Evolutionary conservation across 1,284 basidiomycete genomes (phyloP), one percentile per base, ranked within the genome.

Genomic region (Pyrrhoderma lamaoense): DNA sequence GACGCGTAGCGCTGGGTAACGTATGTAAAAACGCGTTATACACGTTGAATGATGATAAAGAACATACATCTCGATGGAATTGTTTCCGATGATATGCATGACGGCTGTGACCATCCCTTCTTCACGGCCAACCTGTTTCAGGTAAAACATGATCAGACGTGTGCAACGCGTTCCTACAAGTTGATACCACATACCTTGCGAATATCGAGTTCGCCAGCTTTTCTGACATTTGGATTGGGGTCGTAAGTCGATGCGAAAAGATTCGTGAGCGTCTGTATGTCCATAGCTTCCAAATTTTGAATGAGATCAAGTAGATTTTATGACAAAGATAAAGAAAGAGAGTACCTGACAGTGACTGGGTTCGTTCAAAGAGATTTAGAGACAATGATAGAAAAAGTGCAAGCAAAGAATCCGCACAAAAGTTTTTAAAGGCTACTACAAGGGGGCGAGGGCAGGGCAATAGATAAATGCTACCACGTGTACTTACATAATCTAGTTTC

Each of bases 201-300:
- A 61, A 93, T 85, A 66, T 92, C 77, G 35, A 92, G 77, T 65
- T 93, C 89, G 38, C 80, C 84, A 37, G 84, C 72, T 61, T 87
- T 89, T 58, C 89, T 83, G 55, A 83, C 77, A 72, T 92, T 92
- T 44, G 89, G 87, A 67, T 92, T 84, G n/a, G 84, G 75, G 61
- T 77, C 86, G 67, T 81, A 83, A 13, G 87, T 89, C 38, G 83
- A 82, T 9, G 85, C 75, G 63, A 91, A 91, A 50, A 92, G 77
- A 59, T 80, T 76, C 5, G 84, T 83, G 52, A 92, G 73, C 19
- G 78, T 76, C 63, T 85, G 81, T 49, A 88, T 71, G 67, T 91
- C 88, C 89, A 90, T 90, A 42, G 44, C 45, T 42, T 40, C 35
- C n/a, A n/a, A n/a, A n/a, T n/a, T n/a, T n/a, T 5, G 27, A 31